Evolutionary conservation across 148 eudicot genomes (phyloP), one percentile per base, ranked within the genome.

Genomic region (Arbutus unedo): DNA sequence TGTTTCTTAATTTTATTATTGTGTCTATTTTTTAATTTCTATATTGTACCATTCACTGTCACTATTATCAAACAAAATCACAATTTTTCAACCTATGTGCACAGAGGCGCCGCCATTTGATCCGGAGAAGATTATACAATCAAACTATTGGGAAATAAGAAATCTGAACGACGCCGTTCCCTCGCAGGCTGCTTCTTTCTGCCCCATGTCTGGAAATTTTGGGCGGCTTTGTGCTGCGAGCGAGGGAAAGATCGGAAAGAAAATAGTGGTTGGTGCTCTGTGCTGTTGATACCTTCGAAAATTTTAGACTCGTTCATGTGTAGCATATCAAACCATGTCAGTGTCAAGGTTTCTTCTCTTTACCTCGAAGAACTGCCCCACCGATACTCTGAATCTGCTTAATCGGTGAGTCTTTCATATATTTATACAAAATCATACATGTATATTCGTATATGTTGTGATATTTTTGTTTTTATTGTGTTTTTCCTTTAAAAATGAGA

Each of bases 321-420:
- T 23, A n/a, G 13, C 66, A 2, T 2, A 21, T 41, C 31, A 8
- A 15, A 25, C 53, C 23, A 83, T 83, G 85, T 18, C 77, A 5
- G 47, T 54, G 44, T 79, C 85, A 14, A 79, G 82, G 70, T 41
- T 70, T 71, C 41, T 83, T 10, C 55, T 31, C 78, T 78, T 13
- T 53, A 70, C 82, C 68, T 72, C 79, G 3, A 83, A 31, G 78
- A 79, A 72, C 54, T 78, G 82, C 73, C 72, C 73, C 18, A 31
- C 60, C 4, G 76, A 18, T 3, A 6, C 76, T 67, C n/a, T 56
- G 13, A 83, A 45, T 83, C 45, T 72, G 21, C 67, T 83, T 3
- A 66, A 19, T 14, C 43, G 85, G 85, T 83, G 62, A 78, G 80
- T 38, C 64, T 13, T 50, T 5, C 47, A 56, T 16, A 19, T 11